These are phyloP conservation scores for Cercospora sojina DNA, from an alignment of 2,329 filamentous ascomycete species.

Conservation along the genomic window DNA sequence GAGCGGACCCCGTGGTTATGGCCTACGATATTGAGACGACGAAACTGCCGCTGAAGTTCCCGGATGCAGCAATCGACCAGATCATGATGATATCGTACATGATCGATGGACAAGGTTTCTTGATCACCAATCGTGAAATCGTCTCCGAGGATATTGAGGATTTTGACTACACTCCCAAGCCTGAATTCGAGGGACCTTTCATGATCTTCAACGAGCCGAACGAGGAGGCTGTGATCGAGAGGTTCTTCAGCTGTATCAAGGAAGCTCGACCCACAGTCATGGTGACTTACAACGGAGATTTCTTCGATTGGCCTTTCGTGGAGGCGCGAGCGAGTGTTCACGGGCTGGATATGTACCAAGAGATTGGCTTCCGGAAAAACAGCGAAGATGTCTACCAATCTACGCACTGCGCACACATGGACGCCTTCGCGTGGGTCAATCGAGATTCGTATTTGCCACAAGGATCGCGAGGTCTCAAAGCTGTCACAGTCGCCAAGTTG, in stretches of 20 bases:
- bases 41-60: conserved; percentile 93
- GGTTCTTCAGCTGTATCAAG: conserved; percentile 95
- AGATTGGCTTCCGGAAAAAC: conserved; percentile 96
- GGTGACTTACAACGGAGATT: conserved; percentile 99
- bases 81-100: conserved; percentile 99
- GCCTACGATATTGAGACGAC: conserved; percentile 99
- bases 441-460: conserved; percentile 97
- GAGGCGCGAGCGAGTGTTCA: conserved; percentile 89
- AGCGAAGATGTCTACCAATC: conserved; percentile 95
- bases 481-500: conserved; percentile 94
- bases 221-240: conserved; percentile 80
- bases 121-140: conserved; percentile 97
- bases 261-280: conserved; percentile 93
- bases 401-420: conserved; percentile 96
- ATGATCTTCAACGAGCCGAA: conserved; percentile 98
- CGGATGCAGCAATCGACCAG: conserved; percentile 89
- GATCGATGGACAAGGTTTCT: conserved; percentile 97
- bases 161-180: conserved; percentile 97
- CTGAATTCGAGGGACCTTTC: conserved; percentile 92
- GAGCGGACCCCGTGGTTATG: conserved; percentile 95
- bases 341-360: conserved; percentile 98
- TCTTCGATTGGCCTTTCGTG: conserved; percentile 99
- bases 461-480: conserved; percentile 94
- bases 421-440: conserved; percentile 98
- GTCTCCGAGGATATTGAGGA: conserved; percentile 96